Percentiles rank a stretch among this genome's conserved stretches.
phyloP scores from a whole-genome alignment of 768 basidiomycete species.

The Clathrus columnatus region DNA sequence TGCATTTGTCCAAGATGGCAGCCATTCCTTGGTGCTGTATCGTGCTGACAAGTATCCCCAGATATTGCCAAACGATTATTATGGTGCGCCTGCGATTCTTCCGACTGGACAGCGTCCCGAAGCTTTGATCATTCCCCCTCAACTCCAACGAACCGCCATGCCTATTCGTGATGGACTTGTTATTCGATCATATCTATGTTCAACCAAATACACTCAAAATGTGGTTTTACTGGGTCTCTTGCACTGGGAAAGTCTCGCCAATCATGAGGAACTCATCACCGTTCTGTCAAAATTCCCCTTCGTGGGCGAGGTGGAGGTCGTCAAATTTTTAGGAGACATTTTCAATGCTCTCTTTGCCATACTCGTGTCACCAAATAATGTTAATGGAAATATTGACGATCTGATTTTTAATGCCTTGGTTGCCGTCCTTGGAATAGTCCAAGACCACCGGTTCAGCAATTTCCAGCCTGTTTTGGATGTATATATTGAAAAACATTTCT shows the following conservation, averaged over 20 bases:
- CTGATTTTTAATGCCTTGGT: constrained; percentile 88
- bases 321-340: constrained; percentile 84
- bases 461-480: constrained; percentile 90
- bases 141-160: constrained; percentile 55
- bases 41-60: constrained; percentile 62
- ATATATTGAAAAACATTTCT: constrained; percentile 88
- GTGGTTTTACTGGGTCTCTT: constrained; percentile 70
- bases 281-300: constrained; percentile 82
- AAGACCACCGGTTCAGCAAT: constrained; percentile 90
- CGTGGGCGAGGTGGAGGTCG: constrained; percentile 89
- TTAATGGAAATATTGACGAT: constrained; percentile 69
- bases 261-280: constrained; percentile 56
- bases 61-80: constrained; percentile 61
- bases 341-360: constrained; percentile 92
- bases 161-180: constrained; percentile 70
- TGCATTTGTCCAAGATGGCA: constrained; percentile 83
- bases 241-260: constrained; percentile 66
- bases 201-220: constrained; percentile 89
- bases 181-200: constrained; percentile 85
- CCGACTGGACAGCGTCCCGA: constrained; percentile 50
- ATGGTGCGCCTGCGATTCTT: constrained; percentile 56
- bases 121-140: constrained; percentile 45
- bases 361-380: constrained; percentile 65
- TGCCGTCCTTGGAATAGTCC: constrained; percentile 83
- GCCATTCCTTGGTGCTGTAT: constrained; percentile 78